Evolutionary conservation across 495 filamentous ascomycete species (phyloP).

Genomic region (Xylaria telfairii): DNA sequence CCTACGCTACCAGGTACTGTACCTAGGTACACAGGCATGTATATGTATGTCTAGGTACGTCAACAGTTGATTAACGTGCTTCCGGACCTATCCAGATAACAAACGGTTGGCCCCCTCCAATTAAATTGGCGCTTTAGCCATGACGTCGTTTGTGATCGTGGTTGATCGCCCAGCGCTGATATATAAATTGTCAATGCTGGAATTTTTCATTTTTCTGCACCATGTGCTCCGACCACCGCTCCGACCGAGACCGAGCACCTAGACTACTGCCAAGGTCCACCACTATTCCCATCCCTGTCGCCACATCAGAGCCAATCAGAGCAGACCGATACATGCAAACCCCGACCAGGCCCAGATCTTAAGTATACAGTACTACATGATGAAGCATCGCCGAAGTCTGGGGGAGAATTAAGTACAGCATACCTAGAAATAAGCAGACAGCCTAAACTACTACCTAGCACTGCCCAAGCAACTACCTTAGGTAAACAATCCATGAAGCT

Average conservation of each 20-base stretch:
- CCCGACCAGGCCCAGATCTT: too few species aligned
- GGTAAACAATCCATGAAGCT: not conserved
- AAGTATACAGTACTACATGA: too few species aligned
- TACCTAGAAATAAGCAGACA: not conserved
- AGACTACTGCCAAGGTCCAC: not conserved
- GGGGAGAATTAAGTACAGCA: not conserved
- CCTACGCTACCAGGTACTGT: too few species aligned
- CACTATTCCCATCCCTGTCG: conserved; percentile 14
- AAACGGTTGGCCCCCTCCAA: not conserved
- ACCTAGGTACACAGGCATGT: too few species aligned
- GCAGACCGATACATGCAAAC: not conserved
- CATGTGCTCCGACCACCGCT: conserved; percentile 19
- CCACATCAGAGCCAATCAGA: conserved; percentile 41
- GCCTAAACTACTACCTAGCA: not conserved
- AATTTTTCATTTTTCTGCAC: conserved; percentile 4
- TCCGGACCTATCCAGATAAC: not conserved
- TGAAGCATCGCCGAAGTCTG: too few species aligned
- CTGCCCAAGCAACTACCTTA: not conserved
- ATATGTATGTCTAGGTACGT: too few species aligned
- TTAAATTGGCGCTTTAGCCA: not conserved
- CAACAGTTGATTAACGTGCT: not conserved
- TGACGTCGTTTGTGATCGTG: not conserved
- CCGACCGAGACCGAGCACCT: conserved; percentile 20
- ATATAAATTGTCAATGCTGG: not conserved
- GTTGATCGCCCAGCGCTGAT: not conserved